These are phyloP conservation scores for Sordariomycetes sp. DNA, from an alignment of 2,329 filamentous ascomycete genomes.

Conservation along the genomic window DNA sequence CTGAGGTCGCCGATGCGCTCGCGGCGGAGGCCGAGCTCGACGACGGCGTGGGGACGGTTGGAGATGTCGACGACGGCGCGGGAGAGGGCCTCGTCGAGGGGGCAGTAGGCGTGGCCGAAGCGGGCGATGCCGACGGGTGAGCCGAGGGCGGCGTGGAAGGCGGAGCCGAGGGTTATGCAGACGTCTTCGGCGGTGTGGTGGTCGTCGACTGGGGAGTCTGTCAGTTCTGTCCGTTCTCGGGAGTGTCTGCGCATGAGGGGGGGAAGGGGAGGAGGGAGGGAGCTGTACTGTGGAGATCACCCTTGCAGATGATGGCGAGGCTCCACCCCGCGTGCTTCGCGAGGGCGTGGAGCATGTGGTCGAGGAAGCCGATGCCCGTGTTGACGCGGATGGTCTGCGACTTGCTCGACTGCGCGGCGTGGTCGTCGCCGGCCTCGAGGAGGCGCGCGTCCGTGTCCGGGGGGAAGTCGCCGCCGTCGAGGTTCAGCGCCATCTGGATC, in stretches of 20 bases:
- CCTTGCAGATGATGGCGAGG: constrained; percentile 67
- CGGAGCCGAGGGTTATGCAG: constrained; percentile 77
- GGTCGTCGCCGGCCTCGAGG: constrained; percentile 31
- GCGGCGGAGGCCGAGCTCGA: constrained; percentile 61
- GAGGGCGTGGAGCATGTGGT: constrained; percentile 96
- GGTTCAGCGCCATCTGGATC: constrained; percentile 81
- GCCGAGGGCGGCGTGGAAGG: constrained; percentile 71
- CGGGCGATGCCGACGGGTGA: constrained; percentile 70
- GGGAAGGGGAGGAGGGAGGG: background rate
- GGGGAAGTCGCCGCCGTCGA: constrained; percentile 77
- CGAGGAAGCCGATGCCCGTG: constrained; percentile 93
- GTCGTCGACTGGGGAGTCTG: constrained; percentile 63
- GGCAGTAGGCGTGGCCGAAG: constrained; percentile 85
- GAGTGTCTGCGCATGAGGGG: background rate
- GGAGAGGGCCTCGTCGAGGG: constrained; percentile 88
- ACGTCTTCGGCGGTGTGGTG: constrained; percentile 97
- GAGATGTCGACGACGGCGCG: constrained; percentile 90
- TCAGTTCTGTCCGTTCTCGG: background rate
- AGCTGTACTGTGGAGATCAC: constrained; percentile 75
- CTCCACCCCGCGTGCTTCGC: constrained; percentile 96
- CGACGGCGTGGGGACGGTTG: constrained; percentile 75
- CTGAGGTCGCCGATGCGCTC: constrained; percentile 91
- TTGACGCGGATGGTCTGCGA: constrained; percentile 78
- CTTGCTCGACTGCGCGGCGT: constrained; percentile 74
- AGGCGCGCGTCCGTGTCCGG: constrained; percentile 46